These are phyloP conservation scores for Aspergillus panamensis DNA, from an alignment of 495 filamentous ascomycete species.

Conservation along the genomic window DNA sequence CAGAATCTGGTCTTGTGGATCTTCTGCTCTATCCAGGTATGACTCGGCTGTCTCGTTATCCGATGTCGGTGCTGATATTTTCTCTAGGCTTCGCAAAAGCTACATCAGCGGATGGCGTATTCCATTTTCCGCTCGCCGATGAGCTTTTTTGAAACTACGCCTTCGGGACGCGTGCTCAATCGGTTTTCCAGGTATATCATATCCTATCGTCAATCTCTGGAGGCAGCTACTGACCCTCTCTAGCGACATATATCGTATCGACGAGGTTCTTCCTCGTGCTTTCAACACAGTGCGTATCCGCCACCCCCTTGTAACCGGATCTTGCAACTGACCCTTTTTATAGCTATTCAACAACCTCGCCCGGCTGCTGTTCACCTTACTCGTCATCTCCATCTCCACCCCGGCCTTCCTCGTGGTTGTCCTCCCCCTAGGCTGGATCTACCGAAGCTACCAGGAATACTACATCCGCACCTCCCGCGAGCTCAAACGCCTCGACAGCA, in stretches of 20 bases:
- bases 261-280: too few species aligned
- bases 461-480: slow-evolving; percentile 94
- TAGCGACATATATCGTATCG: too few species aligned
- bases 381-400: slow-evolving; percentile 75
- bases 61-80: too few species aligned
- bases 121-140: slow-evolving; percentile 62
- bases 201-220: too few species aligned
- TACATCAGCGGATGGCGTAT: too few species aligned
- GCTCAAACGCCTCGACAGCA: slow-evolving; percentile 90
- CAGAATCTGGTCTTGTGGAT: too few species aligned
- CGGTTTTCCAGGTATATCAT: slow-evolving; percentile 61
- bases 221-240: too few species aligned
- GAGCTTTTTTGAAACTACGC: slow-evolving; percentile 98
- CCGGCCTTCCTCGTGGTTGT: slow-evolving; percentile 81
- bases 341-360: slow-evolving; percentile 20
- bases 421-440: slow-evolving; percentile 70
- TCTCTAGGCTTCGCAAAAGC: slow-evolving; percentile 43
- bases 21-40: too few species aligned
- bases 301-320: too few species aligned
- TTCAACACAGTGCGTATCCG: too few species aligned
- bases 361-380: slow-evolving; percentile 76
- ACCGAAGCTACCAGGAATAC: slow-evolving; percentile 43
- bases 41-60: too few species aligned
- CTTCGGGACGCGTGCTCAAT: slow-evolving; percentile 93
- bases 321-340: too few species aligned